phyloP scores from a whole-genome alignment of 2,329 filamentous ascomycete genomes.

The Clarireedia monteithiana region DNA sequence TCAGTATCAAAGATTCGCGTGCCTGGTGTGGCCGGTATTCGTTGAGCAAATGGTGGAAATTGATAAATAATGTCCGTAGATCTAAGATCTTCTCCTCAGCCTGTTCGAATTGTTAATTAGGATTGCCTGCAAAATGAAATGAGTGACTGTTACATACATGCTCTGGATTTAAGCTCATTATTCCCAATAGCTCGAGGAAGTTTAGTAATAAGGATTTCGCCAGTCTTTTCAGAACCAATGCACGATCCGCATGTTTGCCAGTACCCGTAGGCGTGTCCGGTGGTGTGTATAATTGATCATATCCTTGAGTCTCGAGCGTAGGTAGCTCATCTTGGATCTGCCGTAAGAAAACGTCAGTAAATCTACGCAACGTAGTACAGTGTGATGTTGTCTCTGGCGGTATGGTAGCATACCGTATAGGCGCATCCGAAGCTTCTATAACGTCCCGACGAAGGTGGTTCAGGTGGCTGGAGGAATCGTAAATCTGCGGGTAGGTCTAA shows the following conservation, averaged over 20 bases:
- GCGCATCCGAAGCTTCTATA: slow-evolving; percentile 69
- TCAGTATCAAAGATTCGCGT: slow-evolving; percentile 73
- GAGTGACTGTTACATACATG: slow-evolving; percentile 31
- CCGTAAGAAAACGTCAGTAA: background rate
- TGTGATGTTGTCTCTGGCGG: background rate
- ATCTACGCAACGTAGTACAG: too few species aligned
- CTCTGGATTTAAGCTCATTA: slow-evolving; percentile 59
- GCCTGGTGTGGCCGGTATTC: slow-evolving; percentile 92
- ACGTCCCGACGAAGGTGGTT: slow-evolving; percentile 59
- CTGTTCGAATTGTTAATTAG: slow-evolving; percentile 29
- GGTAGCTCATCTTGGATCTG: slow-evolving; percentile 55
- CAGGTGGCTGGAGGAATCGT: slow-evolving; percentile 71
- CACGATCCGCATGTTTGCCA: slow-evolving; percentile 52
- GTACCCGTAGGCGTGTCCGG: slow-evolving; percentile 27
- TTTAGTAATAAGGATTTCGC: slow-evolving; percentile 81
- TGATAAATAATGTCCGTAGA: slow-evolving; percentile 75
- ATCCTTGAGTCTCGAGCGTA: slow-evolving; percentile 60
- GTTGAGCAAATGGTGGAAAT: slow-evolving; percentile 89
- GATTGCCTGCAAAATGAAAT: background rate
- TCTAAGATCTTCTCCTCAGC: slow-evolving; percentile 68
- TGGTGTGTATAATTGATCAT: slow-evolving; percentile 57
- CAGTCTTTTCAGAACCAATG: slow-evolving; percentile 64
- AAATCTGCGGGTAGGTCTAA: slow-evolving; percentile 47
- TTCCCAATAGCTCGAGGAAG: slow-evolving; percentile 75
- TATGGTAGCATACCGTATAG: slow-evolving; percentile 42